Conservation (phyloP, 306 rosid species). For the Trichosanthes truncata region DNA sequence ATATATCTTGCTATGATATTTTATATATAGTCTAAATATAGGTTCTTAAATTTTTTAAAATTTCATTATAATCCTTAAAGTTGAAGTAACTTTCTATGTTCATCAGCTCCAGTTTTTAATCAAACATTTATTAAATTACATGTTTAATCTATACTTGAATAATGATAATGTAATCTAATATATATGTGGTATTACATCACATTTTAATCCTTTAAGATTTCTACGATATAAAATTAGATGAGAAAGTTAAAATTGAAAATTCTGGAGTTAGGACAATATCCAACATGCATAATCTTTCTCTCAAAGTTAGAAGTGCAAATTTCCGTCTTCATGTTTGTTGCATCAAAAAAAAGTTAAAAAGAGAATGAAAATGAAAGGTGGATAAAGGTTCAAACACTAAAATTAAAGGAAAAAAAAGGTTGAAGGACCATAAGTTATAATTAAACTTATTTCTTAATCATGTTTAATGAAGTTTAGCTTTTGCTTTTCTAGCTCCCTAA, state of each 20-base stretch:
- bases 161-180: background rate
- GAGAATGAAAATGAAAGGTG: background rate
- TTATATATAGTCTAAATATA: too few species aligned
- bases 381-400: background rate
- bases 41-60: background rate
- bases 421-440: background rate
- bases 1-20: too few species aligned
- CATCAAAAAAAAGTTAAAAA: background rate
- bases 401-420: background rate
- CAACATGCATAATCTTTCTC: too few species aligned
- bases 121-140: background rate
- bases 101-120: background rate
- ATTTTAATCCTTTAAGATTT: background rate
- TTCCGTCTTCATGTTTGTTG: background rate
- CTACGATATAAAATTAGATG: background rate
- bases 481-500: background rate
- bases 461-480: background rate
- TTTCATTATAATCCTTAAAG: background rate
- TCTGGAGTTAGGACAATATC: background rate
- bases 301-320: background rate
- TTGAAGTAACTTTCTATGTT: background rate
- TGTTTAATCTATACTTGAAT: background rate
- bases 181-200: background rate
- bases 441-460: background rate
- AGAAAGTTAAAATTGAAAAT: background rate